Evolutionary conservation across 345 rosid species (phyloP), one percentile per base, ranked within the genome.

Genomic region (Brassica nigra): DNA sequence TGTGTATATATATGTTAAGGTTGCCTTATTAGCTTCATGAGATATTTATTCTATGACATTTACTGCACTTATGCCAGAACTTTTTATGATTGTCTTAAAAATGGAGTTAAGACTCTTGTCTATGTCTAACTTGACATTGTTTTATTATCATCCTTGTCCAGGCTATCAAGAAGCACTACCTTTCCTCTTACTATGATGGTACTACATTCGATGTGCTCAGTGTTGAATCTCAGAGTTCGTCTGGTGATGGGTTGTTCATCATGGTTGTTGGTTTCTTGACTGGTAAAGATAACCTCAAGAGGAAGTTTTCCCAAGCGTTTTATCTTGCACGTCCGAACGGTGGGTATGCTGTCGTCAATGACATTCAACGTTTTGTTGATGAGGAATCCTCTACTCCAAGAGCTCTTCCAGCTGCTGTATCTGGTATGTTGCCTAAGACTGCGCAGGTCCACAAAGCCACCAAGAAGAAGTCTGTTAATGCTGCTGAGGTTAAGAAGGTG

Each of bases 191-290:
- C 67, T 75, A 69, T 7, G 66, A 75, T 66, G 31, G 39, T 30
- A 54, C 76, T 0, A 31, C 39, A 1, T 80, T 75, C 33, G 83
- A 80, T 34, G 9, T 75, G 31, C 2, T 54, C 10, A 80, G 68
- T 18, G 54, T 75, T 0, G 83, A 80, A 30, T 70, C 79, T 39
- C 83, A 80, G 62, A 14, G 8, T 8, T 75, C 79, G 1, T 30
- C 29, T 20, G 76, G 65, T 6, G n/a, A 44, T 18, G 83, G 76
- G n/a, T 1, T 75, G 0, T 39, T 70, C 6, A n/a, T 75, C 37
- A 63, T 80, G 83, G 79, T 80, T 6, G 42, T 75, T 15, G 83
- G 83, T 75, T 29, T 70, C 42, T 18, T 64, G 14, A 80, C 80
- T 55, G 76, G 62, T 30, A 75, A 75, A 64, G 76, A 75, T 39